Evolutionary conservation across 106 monocot genomes (phyloP), one percentile per base, ranked within the genome.

Genomic region (Dioscorea alata): DNA sequence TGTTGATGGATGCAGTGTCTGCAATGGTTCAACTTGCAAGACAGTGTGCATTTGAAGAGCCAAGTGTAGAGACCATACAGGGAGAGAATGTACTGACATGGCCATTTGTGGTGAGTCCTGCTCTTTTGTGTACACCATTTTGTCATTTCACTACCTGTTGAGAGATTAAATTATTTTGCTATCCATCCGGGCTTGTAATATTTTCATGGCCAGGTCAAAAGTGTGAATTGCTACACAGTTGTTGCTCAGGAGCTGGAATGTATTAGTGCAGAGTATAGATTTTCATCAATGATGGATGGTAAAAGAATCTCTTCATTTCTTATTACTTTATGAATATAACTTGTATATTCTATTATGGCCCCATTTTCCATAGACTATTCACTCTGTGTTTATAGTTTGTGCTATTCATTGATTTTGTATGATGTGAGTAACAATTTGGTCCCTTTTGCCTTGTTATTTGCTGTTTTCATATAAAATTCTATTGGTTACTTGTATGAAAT

Each of bases 11-110:
- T 73, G 59, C 81, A 97, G 97, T 97, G 97, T 92, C 89, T 61
- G 76, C 92, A 49, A 86, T 97, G 80, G 10, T 97, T 32, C 92
- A 92, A 57, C 92, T 97, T 78, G 97, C 97, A 57, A 92, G 90
- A 75, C 92, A 97, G 49, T 92, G 84, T 81, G 82, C 97, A 61
- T 97, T 89, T 75, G 97, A 97, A 73, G 97, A 97, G 73, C 97
- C 97, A 54, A 75, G 69, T n/a, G 84, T 85, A 33, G 97, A 97
- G 70, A 89, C 80, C 28, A 87, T 97, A 28, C 73, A 78, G 10
- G 97, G 92, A 54, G 97, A 97, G 76, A 97, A 97, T 85, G 89
- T 97, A 73, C 71, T 97, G 66, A 89, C 92, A 57, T 92, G 97
- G 97, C 97, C 97, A n/a, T 77, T 66, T 87, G 79, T 89, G 86